A percentile compares a stretch with the other conserved stretches of the same genome.
Conservation (phyloP, 768 basidiomycete species). For the Amanita fuliginea region DNA sequence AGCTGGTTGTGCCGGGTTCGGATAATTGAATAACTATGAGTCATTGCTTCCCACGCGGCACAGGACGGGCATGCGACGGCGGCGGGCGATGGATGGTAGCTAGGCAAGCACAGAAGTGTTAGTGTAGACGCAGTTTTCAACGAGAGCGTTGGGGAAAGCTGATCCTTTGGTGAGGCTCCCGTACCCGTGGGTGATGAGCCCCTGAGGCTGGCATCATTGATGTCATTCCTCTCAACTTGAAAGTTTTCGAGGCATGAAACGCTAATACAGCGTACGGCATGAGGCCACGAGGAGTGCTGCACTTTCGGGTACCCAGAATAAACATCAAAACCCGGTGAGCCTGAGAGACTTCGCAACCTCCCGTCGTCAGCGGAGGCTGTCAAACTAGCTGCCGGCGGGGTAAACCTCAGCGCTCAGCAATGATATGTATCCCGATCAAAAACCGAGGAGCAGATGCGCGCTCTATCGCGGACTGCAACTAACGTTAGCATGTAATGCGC, state of each 20-base stretch:
- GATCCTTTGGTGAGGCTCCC: not conserved
- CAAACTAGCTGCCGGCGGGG: constrained; percentile 55
- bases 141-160: too few relatives aligned
- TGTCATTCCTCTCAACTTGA: not conserved
- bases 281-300: too few relatives aligned
- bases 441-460: constrained; percentile 25
- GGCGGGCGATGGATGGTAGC: not conserved
- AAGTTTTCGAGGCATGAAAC: too few relatives aligned
- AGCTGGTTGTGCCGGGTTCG: not conserved
- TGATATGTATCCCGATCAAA: constrained; percentile 62
- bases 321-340: too few relatives aligned
- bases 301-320: too few relatives aligned
- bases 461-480: not conserved
- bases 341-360: too few relatives aligned
- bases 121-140: too few relatives aligned
- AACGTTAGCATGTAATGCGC: constrained; percentile 34
- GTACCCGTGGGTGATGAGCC: not conserved
- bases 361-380: constrained; percentile 62
- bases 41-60: constrained; percentile 18
- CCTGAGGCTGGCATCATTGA: not conserved
- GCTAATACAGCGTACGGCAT: too few relatives aligned
- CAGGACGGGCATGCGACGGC: not conserved
- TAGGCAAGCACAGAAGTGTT: too few relatives aligned
- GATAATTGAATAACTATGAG: constrained; percentile 9
- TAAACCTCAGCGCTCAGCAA: constrained; percentile 52